These are phyloP conservation scores for Diaporthe citrichinensis DNA, from an alignment of 2,329 filamentous ascomycete species.

Conservation along the genomic window DNA sequence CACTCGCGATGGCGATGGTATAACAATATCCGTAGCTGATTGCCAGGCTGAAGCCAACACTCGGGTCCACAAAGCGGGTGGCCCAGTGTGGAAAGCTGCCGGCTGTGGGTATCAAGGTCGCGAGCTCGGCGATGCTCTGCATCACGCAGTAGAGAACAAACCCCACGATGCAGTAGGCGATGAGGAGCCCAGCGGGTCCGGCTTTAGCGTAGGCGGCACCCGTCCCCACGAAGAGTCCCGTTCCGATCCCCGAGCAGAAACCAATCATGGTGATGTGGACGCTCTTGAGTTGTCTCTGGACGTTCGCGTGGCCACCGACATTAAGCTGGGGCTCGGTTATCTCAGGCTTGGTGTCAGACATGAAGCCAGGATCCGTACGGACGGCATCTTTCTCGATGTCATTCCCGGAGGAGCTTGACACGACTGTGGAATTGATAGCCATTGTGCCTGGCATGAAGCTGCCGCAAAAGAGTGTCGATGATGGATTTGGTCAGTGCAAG, in stretches of 20 bases:
- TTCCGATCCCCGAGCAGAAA: conserved; percentile 43
- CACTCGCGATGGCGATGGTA: conserved; percentile 42
- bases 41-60: conserved; percentile 42
- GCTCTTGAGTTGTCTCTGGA: conserved; percentile 40
- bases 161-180: conserved; percentile 40
- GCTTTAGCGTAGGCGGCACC: conserved; percentile 41
- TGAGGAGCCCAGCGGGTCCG: conserved; percentile 42
- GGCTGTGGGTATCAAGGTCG: conserved; percentile 42
- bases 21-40: conserved; percentile 43
- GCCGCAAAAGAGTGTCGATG: not conserved
- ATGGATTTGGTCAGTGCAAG: not conserved
- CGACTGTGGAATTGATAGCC: conserved; percentile 22
- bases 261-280: conserved; percentile 43
- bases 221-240: conserved; percentile 43
- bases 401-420: conserved; percentile 2
- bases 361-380: conserved; percentile 36
- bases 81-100: conserved; percentile 44
- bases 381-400: conserved; percentile 41
- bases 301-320: conserved; percentile 41
- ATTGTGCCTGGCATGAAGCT: conserved; percentile 10
- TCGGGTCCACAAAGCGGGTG: conserved; percentile 42
- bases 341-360: conserved; percentile 38
- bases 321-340: conserved; percentile 39
- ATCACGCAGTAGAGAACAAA: conserved; percentile 41
- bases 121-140: conserved; percentile 43